Conservation (phyloP, 2,329 filamentous ascomycete species). For the Leptographium radiaticola region DNA sequence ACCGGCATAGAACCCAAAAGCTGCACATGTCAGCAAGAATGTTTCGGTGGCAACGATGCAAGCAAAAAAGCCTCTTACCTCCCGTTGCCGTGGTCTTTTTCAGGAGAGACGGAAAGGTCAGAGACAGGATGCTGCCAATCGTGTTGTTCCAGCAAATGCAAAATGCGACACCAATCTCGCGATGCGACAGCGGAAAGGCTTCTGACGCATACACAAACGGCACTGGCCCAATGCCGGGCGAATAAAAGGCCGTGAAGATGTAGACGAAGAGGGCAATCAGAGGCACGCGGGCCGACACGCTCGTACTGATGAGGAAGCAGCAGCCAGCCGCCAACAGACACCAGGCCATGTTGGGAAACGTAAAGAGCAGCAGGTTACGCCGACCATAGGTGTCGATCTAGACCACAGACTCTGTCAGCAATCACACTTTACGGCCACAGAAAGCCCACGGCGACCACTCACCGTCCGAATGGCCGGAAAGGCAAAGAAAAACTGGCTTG, state of each 20-base stretch:
- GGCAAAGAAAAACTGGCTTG: slow-evolving; percentile 32
- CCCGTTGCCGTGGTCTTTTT: slow-evolving; percentile 24
- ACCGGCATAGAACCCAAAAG: slow-evolving; percentile 34
- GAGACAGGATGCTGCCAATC: slow-evolving; percentile 26
- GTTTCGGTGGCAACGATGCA: too few relatives aligned
- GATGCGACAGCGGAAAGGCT: slow-evolving; percentile 39
- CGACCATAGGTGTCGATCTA: slow-evolving; percentile 54
- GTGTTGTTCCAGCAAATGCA: too few relatives aligned
- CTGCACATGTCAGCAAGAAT: slow-evolving; percentile 8
- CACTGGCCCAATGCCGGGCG: slow-evolving; percentile 48
- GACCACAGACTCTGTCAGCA: too few relatives aligned
- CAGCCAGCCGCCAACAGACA: slow-evolving; percentile 34
- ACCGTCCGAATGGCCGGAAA: slow-evolving; percentile 46
- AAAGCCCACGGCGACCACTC: too few relatives aligned
- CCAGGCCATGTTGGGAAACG: slow-evolving; percentile 51
- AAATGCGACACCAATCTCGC: too few relatives aligned
- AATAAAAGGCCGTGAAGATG: slow-evolving; percentile 36
- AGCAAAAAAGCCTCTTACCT: too few relatives aligned
- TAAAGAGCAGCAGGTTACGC: slow-evolving; percentile 47
- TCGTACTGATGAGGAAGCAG: slow-evolving; percentile 29
- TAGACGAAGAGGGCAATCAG: slow-evolving; percentile 36
- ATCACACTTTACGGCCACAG: too few relatives aligned
- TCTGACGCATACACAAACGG: slow-evolving; percentile 57
- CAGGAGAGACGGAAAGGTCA: slow-evolving; percentile 34
- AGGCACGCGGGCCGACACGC: slow-evolving; percentile 24